Percentiles rank a stretch among this genome's conserved stretches.
phyloP scores from a whole-genome alignment of 805 yeast genomes.

The Zygoascus bituminiphila region DNA sequence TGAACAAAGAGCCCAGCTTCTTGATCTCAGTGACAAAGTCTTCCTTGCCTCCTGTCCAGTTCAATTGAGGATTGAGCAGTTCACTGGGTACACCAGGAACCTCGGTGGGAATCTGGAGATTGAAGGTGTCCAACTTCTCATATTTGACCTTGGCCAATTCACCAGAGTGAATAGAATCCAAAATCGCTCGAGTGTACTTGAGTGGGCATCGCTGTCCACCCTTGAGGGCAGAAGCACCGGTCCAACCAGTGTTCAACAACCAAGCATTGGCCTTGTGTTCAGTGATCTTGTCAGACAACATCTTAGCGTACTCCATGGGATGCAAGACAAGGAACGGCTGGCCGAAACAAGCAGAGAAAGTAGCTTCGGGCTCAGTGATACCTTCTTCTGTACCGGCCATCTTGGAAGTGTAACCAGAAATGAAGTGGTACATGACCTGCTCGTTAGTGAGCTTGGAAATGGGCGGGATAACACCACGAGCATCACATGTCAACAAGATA shows the following conservation, averaged over 20 bases:
- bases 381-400: slow-evolving; percentile 99
- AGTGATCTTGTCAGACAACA: slow-evolving; percentile 86
- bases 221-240: slow-evolving; percentile 81
- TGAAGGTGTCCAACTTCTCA: slow-evolving; percentile 80
- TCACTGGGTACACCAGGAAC: slow-evolving; percentile 78
- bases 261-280: slow-evolving; percentile 87
- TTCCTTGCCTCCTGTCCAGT: slow-evolving; percentile 58
- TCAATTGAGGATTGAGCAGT: slow-evolving; percentile 75
- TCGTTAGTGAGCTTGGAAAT: slow-evolving; percentile 87
- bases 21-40: slow-evolving; percentile 49
- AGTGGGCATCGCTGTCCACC: slow-evolving; percentile 98
- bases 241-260: slow-evolving; percentile 98
- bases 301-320: slow-evolving; percentile 96
- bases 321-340: slow-evolving; percentile 97
- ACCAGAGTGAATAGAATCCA: slow-evolving; percentile 92
- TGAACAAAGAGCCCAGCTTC: slow-evolving; percentile 67
- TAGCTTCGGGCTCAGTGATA: slow-evolving; percentile 95
- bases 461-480: slow-evolving; percentile 96
- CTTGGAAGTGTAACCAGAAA: slow-evolving; percentile 96
- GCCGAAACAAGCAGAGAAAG: slow-evolving; percentile 97
- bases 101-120: slow-evolving; percentile 75
- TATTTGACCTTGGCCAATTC: slow-evolving; percentile 69
- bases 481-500: slow-evolving; percentile 90
- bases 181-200: slow-evolving; percentile 93
- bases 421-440: slow-evolving; percentile 98